Base-by-base conservation (phyloP, 176 grass and related monocot species). In the Chloris gayana region DNA sequence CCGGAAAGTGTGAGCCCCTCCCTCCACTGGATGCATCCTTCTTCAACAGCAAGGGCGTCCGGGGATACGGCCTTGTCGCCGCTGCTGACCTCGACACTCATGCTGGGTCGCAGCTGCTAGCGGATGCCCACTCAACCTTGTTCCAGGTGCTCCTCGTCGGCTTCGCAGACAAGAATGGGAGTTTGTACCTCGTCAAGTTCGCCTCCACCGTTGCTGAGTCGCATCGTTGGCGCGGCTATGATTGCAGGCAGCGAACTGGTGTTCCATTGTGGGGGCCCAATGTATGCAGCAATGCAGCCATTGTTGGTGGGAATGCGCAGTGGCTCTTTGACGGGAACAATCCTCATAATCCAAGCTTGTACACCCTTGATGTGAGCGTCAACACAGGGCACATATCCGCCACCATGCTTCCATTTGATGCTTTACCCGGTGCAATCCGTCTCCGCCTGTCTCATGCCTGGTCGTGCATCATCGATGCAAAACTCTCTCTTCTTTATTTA, bases 361-460 rank as follows among this genome's bases (percentile, higher is more conserved):
- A 63, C 13, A 63, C 60, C 60, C 60, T 63, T 7, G 60, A 63
- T 17, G 26, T 31, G 29, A 15, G 60, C 13, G 2, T 31, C 27
- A 31, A 15, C 60, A 32, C 60, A 6, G 53, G 60, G 13, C 25
- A 6, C 27, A 7, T 63, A 26, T 31, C 60, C 11, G 5, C 22
- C 5, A 69, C 66, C 35, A 5, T 12, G 35, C 10, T 41, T 35
- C 9, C 3, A 2, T 12, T 42, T 1, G 37, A 69, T 0, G 37
- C 1, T 5, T 9, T 56, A 1, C 21, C 6, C 19, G 3, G 1
- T 1, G 2, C 4, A 5, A 4, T 21, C 50, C 0, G 2, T 1
- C 0, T 21, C 18, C 0, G 0, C 3, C 50, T 12, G 9, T 14
- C 26, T 11, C 3, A 14, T 1, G 10, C 30, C 9, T 37, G 19